phyloP scores from a whole-genome alignment of 2,329 filamentous ascomycete species.

The Trichophyton verrucosum region DNA sequence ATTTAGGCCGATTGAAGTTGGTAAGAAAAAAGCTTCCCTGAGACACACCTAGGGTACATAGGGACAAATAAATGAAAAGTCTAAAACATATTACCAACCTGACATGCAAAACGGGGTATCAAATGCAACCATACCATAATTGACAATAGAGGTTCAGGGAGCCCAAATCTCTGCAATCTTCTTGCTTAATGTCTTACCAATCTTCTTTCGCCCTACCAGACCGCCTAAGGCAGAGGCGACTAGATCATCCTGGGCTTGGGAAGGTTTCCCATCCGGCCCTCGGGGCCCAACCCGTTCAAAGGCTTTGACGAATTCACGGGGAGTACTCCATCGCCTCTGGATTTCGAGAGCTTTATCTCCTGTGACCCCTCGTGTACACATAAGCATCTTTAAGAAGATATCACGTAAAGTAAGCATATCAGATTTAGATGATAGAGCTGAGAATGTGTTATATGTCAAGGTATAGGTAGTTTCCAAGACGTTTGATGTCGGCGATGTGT shows the following conservation, averaged over 20 bases:
- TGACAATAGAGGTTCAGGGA: neutral
- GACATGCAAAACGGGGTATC: neutral
- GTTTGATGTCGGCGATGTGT: conserved; percentile 28
- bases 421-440: conserved; percentile 61
- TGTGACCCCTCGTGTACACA: conserved; percentile 64
- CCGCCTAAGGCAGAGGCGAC: conserved; percentile 45
- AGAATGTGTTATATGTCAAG: conserved; percentile 60
- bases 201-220: conserved; percentile 55
- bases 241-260: conserved; percentile 45
- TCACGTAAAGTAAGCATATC: conserved; percentile 62
- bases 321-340: conserved; percentile 65
- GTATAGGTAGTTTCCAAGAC: conserved; percentile 36
- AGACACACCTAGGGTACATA: no score
- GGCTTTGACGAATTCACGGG: conserved; percentile 56
- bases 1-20: no score
- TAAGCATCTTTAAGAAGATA: conserved; percentile 71
- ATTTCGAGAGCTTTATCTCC: conserved; percentile 71
- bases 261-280: conserved; percentile 35
- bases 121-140: neutral
- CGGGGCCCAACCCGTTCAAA: conserved; percentile 42
- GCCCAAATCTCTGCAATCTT: conserved; percentile 65
- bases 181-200: conserved; percentile 52
- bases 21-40: no score
- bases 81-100: neutral
- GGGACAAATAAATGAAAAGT: neutral